phyloP scores from a whole-genome alignment of 192 early-diverging fungal species.

The Coemansia umbellata region DNA sequence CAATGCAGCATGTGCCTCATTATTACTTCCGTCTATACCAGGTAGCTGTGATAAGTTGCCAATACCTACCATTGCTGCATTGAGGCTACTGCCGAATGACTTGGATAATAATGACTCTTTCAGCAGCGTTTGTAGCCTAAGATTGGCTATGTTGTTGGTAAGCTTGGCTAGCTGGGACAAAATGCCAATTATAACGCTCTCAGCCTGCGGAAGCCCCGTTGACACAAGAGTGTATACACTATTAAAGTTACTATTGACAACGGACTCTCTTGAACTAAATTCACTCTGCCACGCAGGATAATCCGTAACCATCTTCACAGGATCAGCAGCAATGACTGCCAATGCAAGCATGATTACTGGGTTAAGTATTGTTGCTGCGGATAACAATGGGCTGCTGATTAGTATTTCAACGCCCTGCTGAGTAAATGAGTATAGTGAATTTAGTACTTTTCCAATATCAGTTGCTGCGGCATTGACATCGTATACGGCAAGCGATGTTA shows the following conservation, averaged over 20 bases:
- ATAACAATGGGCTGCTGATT: conserved; percentile 27
- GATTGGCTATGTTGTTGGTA: background rate
- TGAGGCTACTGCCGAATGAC: background rate
- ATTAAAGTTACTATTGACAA: conserved; percentile 8
- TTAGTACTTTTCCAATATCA: conserved; percentile 8
- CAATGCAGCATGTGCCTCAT: conserved; percentile 11
- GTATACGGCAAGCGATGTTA: conserved; percentile 10
- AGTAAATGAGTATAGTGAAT: conserved; percentile 23
- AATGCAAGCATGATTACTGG: conserved; percentile 5
- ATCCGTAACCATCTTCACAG: conserved; percentile 18
- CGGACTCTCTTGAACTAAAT: conserved; percentile 12
- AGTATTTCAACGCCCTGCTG: conserved; percentile 22
- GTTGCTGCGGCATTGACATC: conserved; percentile 9
- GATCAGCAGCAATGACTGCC: conserved; percentile 14
- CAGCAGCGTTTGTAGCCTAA: too few species aligned
- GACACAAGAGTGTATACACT: conserved; percentile 28
- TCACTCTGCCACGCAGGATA: conserved; percentile 29
- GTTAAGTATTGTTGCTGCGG: conserved; percentile 14
- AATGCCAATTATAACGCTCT: conserved; percentile 14
- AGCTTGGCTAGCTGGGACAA: conserved; percentile 10
- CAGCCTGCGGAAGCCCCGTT: conserved; percentile 20
- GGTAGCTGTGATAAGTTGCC: background rate
- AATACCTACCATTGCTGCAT: background rate
- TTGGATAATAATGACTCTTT: background rate
- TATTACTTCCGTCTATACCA: background rate